These are phyloP conservation scores for Pyrenophora graminea DNA, from an alignment of 2,329 filamentous ascomycete species.

Conservation along the genomic window DNA sequence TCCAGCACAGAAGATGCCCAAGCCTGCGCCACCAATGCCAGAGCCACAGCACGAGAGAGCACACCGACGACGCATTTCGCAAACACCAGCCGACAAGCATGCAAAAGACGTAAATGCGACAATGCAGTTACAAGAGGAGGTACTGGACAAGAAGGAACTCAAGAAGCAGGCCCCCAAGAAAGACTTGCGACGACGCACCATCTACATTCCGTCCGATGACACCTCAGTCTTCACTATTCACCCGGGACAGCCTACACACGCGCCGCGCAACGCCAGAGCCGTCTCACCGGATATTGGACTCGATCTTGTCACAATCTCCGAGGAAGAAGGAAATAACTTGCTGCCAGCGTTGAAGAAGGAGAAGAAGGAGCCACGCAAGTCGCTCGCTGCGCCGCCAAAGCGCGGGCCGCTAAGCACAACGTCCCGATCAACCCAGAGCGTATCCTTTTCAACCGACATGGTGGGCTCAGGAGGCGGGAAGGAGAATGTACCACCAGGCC, in stretches of 20 bases:
- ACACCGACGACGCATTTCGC: conserved; percentile 44
- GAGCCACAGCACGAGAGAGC: conserved; percentile 30
- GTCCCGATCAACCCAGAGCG: conserved; percentile 46
- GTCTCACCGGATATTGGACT: conserved; percentile 45
- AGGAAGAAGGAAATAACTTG: conserved; percentile 43
- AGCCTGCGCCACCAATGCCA: conserved; percentile 26
- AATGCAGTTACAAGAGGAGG: conserved; percentile 35
- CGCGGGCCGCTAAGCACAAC: conserved; percentile 56
- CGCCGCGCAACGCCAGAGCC: conserved; percentile 32
- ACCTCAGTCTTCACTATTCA: conserved; percentile 58
- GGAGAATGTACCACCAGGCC: conserved; percentile 64
- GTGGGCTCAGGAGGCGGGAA: conserved; percentile 62
- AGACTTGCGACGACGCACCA: conserved; percentile 53
- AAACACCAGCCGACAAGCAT: conserved; percentile 35
- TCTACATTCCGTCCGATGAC: conserved; percentile 57
- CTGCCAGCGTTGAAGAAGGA: conserved; percentile 39
- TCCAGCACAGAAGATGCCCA: conserved; percentile 43
- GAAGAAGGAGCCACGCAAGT: conserved; percentile 44
- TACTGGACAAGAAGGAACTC: conserved; percentile 37
- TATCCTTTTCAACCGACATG: conserved; percentile 51
- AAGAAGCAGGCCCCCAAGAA: conserved; percentile 43
- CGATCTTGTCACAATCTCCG: conserved; percentile 46
- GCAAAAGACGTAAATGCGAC: conserved; percentile 34
- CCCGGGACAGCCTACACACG: conserved; percentile 49
- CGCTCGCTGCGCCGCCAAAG: conserved; percentile 54